Conservation (phyloP, 106 monocot species). For the Triglochin maritima region DNA sequence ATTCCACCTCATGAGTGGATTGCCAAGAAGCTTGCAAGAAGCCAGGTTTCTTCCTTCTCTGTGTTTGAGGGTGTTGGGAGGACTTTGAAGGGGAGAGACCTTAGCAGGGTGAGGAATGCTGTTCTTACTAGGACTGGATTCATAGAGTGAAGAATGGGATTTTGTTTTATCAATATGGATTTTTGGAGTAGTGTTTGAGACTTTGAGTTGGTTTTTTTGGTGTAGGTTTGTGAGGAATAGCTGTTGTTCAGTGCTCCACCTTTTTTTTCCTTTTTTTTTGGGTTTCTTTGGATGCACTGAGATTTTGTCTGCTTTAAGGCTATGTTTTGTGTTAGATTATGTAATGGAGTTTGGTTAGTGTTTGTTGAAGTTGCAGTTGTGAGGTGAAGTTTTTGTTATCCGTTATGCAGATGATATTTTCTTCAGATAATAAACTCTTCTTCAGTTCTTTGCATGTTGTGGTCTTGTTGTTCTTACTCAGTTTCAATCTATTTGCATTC, state of each 20-base stretch:
- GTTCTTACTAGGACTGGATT: slow-evolving; percentile 62
- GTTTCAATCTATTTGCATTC: neutral
- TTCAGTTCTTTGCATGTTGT: neutral
- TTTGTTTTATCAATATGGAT: no score
- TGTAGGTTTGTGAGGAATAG: no score
- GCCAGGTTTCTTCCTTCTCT: slow-evolving; percentile 60
- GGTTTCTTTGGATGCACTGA: neutral
- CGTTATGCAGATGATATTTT: neutral
- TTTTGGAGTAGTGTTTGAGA: no score
- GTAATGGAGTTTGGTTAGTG: neutral
- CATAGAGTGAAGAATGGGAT: slow-evolving; percentile 23
- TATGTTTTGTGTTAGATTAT: neutral
- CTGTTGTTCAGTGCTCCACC: no score
- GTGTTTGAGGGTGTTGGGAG: slow-evolving; percentile 66
- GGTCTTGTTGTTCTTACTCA: neutral
- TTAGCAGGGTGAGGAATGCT: slow-evolving; percentile 60
- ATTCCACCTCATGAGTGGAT: slow-evolving; percentile 66
- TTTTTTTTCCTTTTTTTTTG: no score
- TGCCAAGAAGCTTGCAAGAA: slow-evolving; percentile 43
- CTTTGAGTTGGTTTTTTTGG: no score
- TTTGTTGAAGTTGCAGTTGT: neutral
- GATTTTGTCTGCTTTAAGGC: neutral
- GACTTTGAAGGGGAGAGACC: slow-evolving; percentile 67
- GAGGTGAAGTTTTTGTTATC: neutral
- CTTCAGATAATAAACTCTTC: slow-evolving; percentile 1